Base-by-base conservation (phyloP, 768 basidiomycete species). In the Leccinum broughii region DNA sequence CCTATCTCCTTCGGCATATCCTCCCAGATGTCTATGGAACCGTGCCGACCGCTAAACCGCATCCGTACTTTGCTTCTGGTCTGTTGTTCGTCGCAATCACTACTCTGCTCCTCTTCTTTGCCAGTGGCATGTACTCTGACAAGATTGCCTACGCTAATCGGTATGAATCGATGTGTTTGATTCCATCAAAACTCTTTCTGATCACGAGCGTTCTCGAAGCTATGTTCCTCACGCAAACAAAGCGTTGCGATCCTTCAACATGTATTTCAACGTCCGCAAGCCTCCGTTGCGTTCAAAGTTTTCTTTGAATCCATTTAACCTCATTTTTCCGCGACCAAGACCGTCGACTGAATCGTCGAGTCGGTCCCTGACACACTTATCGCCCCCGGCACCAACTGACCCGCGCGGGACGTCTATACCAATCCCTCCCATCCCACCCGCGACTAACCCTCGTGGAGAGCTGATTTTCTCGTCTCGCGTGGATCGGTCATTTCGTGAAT, bases 211-310 rank as follows among this genome's bases (percentile, higher is more conserved):
- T 59, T 62, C 56, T 59, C 46, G 28, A 71, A 98, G 96, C 77
- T 99, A 98, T 70, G 92, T 98, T 28, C 94, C 94, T 2, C 95
- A 98, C 66, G 93, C 95, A 8, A 99, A 98, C 74, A 85, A 88
- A 51, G 87, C 95, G 0, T 80, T 99, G 14, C 86, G 96, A 17
- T 90, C 89, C 20, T 89, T 98, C 74, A 99, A 99, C 74, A 95
- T 99, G 88, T 92, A 93, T 69, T 83, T 99, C 66, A 99, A 99
- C 77, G 91, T 96, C 68, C 89, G 95, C 46, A 85, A 86, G 64
- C 88, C 87, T 2, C 85, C 93, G 0, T 76, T 91, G 15, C 81
- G 83, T 34, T 85, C 88, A 11, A 85, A 83, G 67, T 75, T 86
- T 62, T 69, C 79, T 24, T 72, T 71, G 62, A 74, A 73, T 59